phyloP scores from a whole-genome alignment of 768 basidiomycete species.

The Cantharellus anzutake region DNA sequence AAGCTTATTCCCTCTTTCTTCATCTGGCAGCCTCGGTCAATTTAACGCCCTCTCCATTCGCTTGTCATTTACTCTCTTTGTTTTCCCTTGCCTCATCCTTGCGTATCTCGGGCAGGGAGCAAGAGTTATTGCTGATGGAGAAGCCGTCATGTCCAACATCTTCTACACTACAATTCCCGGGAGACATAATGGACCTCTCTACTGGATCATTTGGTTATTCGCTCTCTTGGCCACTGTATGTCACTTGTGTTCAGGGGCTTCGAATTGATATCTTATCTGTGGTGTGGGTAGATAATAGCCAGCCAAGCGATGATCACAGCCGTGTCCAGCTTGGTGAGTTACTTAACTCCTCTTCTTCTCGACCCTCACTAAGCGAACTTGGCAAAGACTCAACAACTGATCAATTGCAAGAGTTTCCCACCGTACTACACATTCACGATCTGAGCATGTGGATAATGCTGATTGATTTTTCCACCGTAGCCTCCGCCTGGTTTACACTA shows the following conservation, averaged over 20 bases:
- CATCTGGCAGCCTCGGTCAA: constrained; percentile 33
- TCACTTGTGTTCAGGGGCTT: background rate
- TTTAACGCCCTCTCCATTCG: constrained; percentile 44
- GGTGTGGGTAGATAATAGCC: constrained; percentile 28
- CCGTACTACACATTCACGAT: constrained; percentile 16
- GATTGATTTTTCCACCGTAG: constrained; percentile 8
- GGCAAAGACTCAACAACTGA: constrained; percentile 35
- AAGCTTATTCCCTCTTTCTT: background rate
- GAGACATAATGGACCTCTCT: constrained; percentile 29
- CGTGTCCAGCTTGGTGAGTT: constrained; percentile 21
- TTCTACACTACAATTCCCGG: constrained; percentile 54
- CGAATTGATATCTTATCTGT: background rate
- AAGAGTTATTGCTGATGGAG: constrained; percentile 32
- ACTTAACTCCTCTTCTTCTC: background rate
- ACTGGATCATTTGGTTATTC: constrained; percentile 51
- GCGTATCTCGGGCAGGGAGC: constrained; percentile 61
- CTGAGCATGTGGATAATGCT: background rate
- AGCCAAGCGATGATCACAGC: constrained; percentile 55
- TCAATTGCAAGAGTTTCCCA: constrained; percentile 40
- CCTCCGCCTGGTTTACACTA: constrained; percentile 39
- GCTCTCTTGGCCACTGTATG: constrained; percentile 32
- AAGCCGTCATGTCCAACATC: constrained; percentile 29
- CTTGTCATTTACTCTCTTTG: constrained; percentile 33
- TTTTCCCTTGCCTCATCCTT: constrained; percentile 40
- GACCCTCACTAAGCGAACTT: background rate